Percentiles rank a stretch among this genome's conserved stretches.
Conservation (phyloP, 2,329 filamentous ascomycete species). For the Penicillium palitans region DNA sequence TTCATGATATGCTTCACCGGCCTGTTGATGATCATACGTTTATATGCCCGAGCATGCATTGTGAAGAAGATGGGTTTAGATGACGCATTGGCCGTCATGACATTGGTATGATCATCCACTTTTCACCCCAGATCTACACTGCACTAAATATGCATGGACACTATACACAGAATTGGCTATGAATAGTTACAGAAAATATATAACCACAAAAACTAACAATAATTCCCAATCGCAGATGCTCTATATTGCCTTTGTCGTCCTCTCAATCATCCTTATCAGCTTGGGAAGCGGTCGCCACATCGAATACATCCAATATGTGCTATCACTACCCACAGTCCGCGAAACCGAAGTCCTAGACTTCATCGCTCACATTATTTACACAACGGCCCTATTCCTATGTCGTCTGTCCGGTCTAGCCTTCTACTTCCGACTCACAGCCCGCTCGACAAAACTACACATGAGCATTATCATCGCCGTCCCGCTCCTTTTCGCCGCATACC, state of each 20-base stretch:
- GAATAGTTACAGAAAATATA: background rate
- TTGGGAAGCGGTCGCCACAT: conserved; percentile 48
- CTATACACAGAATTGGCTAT: background rate
- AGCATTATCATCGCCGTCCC: conserved; percentile 32
- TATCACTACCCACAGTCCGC: conserved; percentile 44
- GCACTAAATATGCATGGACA: background rate
- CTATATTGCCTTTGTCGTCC: conserved; percentile 47
- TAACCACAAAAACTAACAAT: background rate
- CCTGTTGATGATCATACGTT: conserved; percentile 44
- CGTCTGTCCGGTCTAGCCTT: conserved; percentile 56
- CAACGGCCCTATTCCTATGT: conserved; percentile 51
- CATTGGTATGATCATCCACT: conserved; percentile 42
- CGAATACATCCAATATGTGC: conserved; percentile 46
- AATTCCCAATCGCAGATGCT: conserved; percentile 21
- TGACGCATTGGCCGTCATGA: conserved; percentile 51
- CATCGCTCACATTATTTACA: conserved; percentile 54
- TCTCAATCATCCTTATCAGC: conserved; percentile 48
- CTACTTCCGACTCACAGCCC: conserved; percentile 50
- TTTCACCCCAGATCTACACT: conserved; percentile 7
- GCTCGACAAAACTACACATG: conserved; percentile 28
- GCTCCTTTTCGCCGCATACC: conserved; percentile 44
- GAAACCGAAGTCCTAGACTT: conserved; percentile 53
- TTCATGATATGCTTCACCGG: conserved; percentile 31
- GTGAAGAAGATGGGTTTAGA: conserved; percentile 48
- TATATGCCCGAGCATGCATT: conserved; percentile 48